Base-by-base conservation (phyloP, 352 stramenopile genomes). In the Pythium guiyangense region DNA sequence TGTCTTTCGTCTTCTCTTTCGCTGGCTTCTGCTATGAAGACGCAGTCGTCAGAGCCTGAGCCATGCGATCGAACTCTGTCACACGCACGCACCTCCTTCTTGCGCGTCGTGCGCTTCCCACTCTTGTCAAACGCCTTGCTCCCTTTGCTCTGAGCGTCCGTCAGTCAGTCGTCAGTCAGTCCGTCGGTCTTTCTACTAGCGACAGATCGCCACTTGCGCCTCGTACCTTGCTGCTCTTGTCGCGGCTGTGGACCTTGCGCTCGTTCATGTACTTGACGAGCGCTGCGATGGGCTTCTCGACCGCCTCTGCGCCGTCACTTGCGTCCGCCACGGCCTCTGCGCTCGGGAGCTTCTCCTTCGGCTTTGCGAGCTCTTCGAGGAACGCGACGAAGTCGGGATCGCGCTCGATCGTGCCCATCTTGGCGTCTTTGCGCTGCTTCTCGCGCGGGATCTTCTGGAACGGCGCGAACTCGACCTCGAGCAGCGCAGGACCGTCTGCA, bases 241-340 rank as follows among this genome's bases (percentile, higher is more conserved):
- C 80, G 45, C 84, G 81, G 29, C 59, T 74, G 59, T 83, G 66
- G 18, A 61, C 42, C 54, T 87, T 88, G 29, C 78, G 73, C 59
- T 92, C 82, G 52, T 94, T 94, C 55, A 94, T 54, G 60, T 86
- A 94, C 65, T 90, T 84, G 31, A 94, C 84, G 45, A 94, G 63
- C 22, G 82, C 77, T 3, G 84, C 72, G 14, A 94, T 64, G 0
- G 82, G 82, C 37, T 90, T 92, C 44, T 90, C 84, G 29, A 72
- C 49, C 17, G 62, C 58, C 42, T 86, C 76, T 1, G 62, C 61
- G 15, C 27, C 25, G 9, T 92, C 84, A 14, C 70, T 69, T 56
- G 73, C 61, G 52, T 91, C 81, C 0, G 64, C 69, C 11, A 74
- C 71, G 12, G 69, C 47, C 54, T 91, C 81, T 10, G 77, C 81